A percentile compares a stretch with the other conserved stretches of the same genome.
These are phyloP conservation scores for Reticulascus tulasneorum DNA, from an alignment of 2,329 filamentous ascomycete species.

Conservation along the genomic window DNA sequence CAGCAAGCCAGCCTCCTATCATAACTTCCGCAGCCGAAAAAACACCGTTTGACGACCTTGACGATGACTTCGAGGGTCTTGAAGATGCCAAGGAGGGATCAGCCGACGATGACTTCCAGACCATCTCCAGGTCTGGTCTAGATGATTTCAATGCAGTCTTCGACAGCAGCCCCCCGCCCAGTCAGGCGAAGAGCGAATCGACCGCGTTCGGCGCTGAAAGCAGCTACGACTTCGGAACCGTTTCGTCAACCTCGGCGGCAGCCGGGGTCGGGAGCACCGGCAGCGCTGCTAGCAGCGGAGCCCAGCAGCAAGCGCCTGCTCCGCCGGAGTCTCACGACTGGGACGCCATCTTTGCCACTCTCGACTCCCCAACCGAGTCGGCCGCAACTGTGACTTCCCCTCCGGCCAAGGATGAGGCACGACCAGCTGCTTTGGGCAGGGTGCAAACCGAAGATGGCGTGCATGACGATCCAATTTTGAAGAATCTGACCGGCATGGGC, in stretches of 20 bases:
- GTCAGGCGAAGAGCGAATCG: slow-evolving; percentile 50
- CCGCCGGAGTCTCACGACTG: slow-evolving; percentile 67
- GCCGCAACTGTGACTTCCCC: slow-evolving; percentile 18
- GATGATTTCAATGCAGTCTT: slow-evolving; percentile 82
- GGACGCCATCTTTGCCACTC: slow-evolving; percentile 87
- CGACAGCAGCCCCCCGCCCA: slow-evolving; percentile 61
- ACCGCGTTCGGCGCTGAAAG: slow-evolving; percentile 51
- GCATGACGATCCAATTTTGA: slow-evolving; percentile 88
- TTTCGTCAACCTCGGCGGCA: slow-evolving; percentile 30
- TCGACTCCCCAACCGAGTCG: slow-evolving; percentile 52
- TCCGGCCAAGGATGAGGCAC: slow-evolving; percentile 16
- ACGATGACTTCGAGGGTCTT: slow-evolving; percentile 76
- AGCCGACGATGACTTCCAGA: slow-evolving; percentile 76
- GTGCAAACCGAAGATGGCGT: slow-evolving; percentile 70
- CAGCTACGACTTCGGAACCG: slow-evolving; percentile 55
- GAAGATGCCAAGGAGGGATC: slow-evolving; percentile 80
- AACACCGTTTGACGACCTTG: slow-evolving; percentile 68
- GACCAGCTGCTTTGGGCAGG: slow-evolving; percentile 47
- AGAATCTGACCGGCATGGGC: slow-evolving; percentile 86
- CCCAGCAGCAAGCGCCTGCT: slow-evolving; percentile 29
- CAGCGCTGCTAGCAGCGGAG: slow-evolving; percentile 33
- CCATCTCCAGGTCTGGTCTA: slow-evolving; percentile 64
- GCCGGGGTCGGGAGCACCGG: slow-evolving; percentile 17
- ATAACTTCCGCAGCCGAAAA: slow-evolving; percentile 27
- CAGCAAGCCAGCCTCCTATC: slow-evolving; percentile 11